Percentiles rank a stretch among this genome's conserved stretches.
Evolutionary conservation across 345 rosid species (phyloP).

Genomic region (Laguncularia racemosa): DNA sequence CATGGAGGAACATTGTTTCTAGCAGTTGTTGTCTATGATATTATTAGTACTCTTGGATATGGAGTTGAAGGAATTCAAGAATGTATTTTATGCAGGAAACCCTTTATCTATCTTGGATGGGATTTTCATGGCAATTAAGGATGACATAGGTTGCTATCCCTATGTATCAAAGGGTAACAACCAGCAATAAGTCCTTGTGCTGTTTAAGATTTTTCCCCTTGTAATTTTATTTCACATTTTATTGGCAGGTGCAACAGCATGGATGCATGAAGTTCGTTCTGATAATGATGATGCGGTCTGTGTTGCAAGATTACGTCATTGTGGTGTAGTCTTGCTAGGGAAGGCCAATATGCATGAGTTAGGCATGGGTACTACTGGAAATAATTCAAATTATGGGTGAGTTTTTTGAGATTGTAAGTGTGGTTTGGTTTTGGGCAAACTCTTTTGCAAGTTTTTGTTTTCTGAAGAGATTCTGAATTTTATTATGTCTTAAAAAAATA

Average conservation of each 20-base stretch:
- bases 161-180: slow-evolving; percentile 56
- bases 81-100: slow-evolving; percentile 43
- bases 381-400: slow-evolving; percentile 88
- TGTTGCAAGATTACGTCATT: slow-evolving; percentile 64
- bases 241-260: slow-evolving; percentile 66
- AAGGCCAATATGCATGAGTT: slow-evolving; percentile 94
- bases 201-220: background rate
- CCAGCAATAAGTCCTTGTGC: background rate
- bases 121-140: slow-evolving; percentile 79
- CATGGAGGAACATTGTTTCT: background rate
- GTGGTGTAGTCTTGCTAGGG: slow-evolving; percentile 78
- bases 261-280: slow-evolving; percentile 73
- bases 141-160: slow-evolving; percentile 81
- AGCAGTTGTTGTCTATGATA: too few species aligned
- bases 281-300: slow-evolving; percentile 56
- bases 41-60: too few species aligned
- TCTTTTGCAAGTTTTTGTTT: too few species aligned
- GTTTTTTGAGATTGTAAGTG: slow-evolving; percentile 8
- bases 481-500: too few species aligned
- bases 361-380: slow-evolving; percentile 96
- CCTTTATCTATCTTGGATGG: slow-evolving; percentile 80
- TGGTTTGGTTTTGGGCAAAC: background rate
- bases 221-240: background rate
- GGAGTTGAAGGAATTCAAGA: slow-evolving; percentile 5
- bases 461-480: too few species aligned